phyloP scores from a whole-genome alignment of 805 yeast genomes.

The Lachancea mirantina region DNA sequence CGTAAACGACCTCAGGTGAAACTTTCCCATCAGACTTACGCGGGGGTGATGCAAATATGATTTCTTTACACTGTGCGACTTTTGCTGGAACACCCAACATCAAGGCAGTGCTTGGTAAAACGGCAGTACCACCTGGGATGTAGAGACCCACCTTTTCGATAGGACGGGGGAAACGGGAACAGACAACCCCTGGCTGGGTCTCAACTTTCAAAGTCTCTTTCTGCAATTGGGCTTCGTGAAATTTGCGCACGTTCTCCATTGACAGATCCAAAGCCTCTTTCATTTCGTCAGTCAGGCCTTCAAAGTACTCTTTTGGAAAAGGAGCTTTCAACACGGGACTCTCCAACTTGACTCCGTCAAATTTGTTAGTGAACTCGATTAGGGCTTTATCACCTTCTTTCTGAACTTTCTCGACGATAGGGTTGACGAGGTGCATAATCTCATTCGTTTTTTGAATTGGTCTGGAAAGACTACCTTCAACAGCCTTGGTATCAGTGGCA shows the following conservation, averaged over 20 bases:
- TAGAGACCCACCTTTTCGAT: conserved; percentile 92
- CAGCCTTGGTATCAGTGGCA: conserved; percentile 31
- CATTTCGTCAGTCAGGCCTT: conserved; percentile 63
- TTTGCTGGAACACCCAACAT: conserved; percentile 98
- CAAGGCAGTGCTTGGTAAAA: conserved; percentile 93
- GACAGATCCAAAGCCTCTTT: conserved; percentile 84
- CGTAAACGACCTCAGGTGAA: conserved; percentile 96
- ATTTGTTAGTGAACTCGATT: conserved; percentile 82
- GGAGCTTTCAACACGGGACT: conserved; percentile 83
- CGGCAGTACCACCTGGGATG: conserved; percentile 98
- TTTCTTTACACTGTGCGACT: conserved; percentile 94
- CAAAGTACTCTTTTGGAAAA: conserved; percentile 70
- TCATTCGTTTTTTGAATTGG: conserved; percentile 94
- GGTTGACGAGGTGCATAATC: conserved; percentile 86
- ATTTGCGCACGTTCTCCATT: conserved; percentile 77
- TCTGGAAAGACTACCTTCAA: conserved; percentile 65
- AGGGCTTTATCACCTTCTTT: conserved; percentile 78
- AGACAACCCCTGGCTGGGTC: conserved; percentile 87
- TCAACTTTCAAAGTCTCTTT: conserved; percentile 70
- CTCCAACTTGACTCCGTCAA: conserved; percentile 71
- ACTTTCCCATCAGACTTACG: conserved; percentile 77
- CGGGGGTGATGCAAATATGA: conserved; percentile 92
- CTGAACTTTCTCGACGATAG: conserved; percentile 76
- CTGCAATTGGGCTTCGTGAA: conserved; percentile 90
- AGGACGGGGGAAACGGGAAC: conserved; percentile 93